Conservation (phyloP, 1,284 basidiomycete genomes). For the Irpex rosettiformis region DNA sequence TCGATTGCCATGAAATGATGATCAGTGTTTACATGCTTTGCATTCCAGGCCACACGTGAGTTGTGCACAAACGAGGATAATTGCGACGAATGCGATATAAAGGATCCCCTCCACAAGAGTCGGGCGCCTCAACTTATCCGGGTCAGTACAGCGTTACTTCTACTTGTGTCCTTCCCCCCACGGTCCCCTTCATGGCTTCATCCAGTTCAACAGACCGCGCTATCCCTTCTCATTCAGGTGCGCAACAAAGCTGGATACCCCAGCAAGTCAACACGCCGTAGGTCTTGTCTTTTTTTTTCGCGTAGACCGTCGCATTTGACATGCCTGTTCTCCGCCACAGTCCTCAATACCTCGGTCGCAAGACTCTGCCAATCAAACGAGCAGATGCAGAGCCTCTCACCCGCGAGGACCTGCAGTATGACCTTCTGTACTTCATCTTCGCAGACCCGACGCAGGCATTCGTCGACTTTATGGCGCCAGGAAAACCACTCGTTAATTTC, state of each 20-base stretch:
- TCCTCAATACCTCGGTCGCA: slow-evolving; percentile 36
- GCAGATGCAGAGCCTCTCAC: slow-evolving; percentile 59
- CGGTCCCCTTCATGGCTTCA: slow-evolving; percentile 31
- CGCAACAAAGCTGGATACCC: slow-evolving; percentile 26
- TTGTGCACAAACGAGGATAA: slow-evolving; percentile 15
- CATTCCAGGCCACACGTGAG: slow-evolving; percentile 30
- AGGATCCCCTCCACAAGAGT: slow-evolving; percentile 21
- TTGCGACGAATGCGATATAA: slow-evolving; percentile 27
- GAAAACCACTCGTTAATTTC: slow-evolving; percentile 47
- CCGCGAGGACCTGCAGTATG: slow-evolving; percentile 71
- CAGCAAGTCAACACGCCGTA: slow-evolving; percentile 31
- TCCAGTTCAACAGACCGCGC: slow-evolving; percentile 30
- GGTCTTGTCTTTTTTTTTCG: slow-evolving; percentile 11
- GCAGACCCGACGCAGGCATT: slow-evolving; percentile 54
- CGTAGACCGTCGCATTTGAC: neutral
- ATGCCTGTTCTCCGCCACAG: slow-evolving; percentile 16
- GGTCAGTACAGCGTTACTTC: slow-evolving; percentile 31
- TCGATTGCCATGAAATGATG: slow-evolving; percentile 30
- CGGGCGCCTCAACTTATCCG: slow-evolving; percentile 29
- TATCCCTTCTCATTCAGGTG: slow-evolving; percentile 16
- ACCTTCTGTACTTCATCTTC: slow-evolving; percentile 70
- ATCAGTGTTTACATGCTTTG: slow-evolving; percentile 26
- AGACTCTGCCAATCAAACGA: slow-evolving; percentile 50
- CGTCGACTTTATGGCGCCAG: slow-evolving; percentile 37
- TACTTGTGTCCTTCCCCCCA: slow-evolving; percentile 25